Evolutionary conservation across 2,329 filamentous ascomycete species (phyloP), one percentile per base, ranked within the genome.

Genomic region (Fusarium protoensiforme): DNA sequence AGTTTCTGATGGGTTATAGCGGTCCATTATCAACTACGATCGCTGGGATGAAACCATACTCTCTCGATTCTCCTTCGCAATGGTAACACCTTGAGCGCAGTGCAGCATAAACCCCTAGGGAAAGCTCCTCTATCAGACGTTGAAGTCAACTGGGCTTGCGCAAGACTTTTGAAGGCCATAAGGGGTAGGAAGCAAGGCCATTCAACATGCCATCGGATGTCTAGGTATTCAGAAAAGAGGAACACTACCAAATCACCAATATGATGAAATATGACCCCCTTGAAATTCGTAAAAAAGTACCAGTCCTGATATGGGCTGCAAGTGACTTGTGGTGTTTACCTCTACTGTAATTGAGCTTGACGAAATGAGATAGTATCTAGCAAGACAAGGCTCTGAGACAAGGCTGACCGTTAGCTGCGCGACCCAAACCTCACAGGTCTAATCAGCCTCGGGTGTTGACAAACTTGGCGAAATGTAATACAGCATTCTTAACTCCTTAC

Each of bases 401-500:
- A 31, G 18, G 10, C 31, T 18, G 46, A 20, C 27, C 46, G 11
- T 20, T 11, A 27, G 43, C 24, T 29, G 16, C 24, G 43, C 24
- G 24, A 11, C 43, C 18, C 27, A 31, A 51, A 51, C 46, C 27
- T 31, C 18, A 33, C 48, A 31, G 20, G 48, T 33, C n/a, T n/a
- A 33, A 29, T 27, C 20, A 27, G 22, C 27, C 24, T 39, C 9
- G 22, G 36, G 29, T 33, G n/a, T 22, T 54, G 20, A 24, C 29
- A 54, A 48, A 36, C 24, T 33, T 27, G 13, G 51, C 18, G 27
- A 36, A 35, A 64, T 35, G 51, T 53, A 59, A 46, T 33, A 43
- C 46, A 53, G 59, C 72, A 46, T 61, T 72, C 65, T 67, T 38
- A 60, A 73, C 67, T 68, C 64, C 70, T 61, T 48, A 57, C 43